These are phyloP conservation scores for Cordyceps tenuipes DNA, from an alignment of 2,329 filamentous ascomycete genomes.

Conservation along the genomic window DNA sequence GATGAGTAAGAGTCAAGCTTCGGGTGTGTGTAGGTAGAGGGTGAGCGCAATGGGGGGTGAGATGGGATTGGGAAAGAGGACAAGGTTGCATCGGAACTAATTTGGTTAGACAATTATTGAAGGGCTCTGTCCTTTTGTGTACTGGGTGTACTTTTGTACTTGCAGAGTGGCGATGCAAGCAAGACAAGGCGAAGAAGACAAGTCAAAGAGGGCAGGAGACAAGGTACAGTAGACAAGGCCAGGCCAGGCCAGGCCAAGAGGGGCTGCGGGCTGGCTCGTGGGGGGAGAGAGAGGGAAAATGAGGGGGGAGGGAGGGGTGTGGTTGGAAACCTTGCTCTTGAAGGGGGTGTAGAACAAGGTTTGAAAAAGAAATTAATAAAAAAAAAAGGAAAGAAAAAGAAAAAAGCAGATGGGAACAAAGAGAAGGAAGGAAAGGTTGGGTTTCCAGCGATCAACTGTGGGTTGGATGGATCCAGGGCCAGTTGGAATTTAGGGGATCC, in stretches of 20 bases:
- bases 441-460: constrained; percentile 5
- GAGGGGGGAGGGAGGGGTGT: background rate
- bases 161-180: background rate
- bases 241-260: background rate
- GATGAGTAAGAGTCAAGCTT: background rate
- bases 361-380: background rate
- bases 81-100: background rate
- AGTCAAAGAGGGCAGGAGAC: too few species aligned
- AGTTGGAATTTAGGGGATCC: background rate
- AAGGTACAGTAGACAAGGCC: background rate
- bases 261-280: background rate
- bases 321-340: background rate
- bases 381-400: too few species aligned
- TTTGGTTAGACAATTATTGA: background rate
- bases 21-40: background rate
- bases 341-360: background rate
- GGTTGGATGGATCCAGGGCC: background rate
- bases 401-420: background rate
- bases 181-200: background rate
- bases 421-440: background rate
- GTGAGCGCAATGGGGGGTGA: background rate
- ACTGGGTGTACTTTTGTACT: background rate
- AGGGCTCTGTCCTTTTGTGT: background rate
- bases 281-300: background rate
- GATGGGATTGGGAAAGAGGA: background rate